Evolutionary conservation across 345 rosid species (phyloP), one percentile per base, ranked within the genome.

Genomic region (Pugionium cornutum): DNA sequence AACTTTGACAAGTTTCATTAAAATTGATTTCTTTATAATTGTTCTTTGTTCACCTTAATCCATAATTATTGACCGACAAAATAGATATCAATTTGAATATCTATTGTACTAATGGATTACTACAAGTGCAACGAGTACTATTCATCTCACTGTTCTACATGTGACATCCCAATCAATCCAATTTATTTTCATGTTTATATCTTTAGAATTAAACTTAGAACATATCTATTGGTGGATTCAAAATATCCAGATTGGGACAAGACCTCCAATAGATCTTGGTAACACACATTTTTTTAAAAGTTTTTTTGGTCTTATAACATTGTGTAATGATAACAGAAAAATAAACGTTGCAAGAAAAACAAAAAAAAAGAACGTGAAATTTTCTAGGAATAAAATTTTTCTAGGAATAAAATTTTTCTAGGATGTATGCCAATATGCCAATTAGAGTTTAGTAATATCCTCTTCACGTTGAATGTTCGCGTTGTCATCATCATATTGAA

Each of bases 341-440:
- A 41, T n/a, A 26, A 32, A 32, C 11, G 36, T 60, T 60, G 55
- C 36, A 63, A 63, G 45, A 55, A 54, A 45, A 54, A 28, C 29
- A 34, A 27, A 44, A 63, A 33, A 57, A 18, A 7, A 68, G 58
- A 69, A 18, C 18, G 18, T 18, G 18, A 18, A 18, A 18, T 18
- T 18, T 18, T 18, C 18, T 18, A 18, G 18, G 18, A 18, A 18
- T 18, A 18, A 18, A 18, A 18, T 18, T 18, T 18, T 18, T 18
- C 18, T 18, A 18, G 18, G 54, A 92, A 18, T 18, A 18, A 18
- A 18, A 18, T 18, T 18, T 18, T 18, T 18, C 18, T 18, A 18
- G 18, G 54, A 92, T 89, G 80, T 87, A 85, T 45, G 96, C 89
- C 92, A 18, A 92, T 92, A 72, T 89, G 98, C 95, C 95, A 92